Evolutionary conservation across 2,329 filamentous ascomycete species (phyloP).

Genomic region (Xylaria sp.): DNA sequence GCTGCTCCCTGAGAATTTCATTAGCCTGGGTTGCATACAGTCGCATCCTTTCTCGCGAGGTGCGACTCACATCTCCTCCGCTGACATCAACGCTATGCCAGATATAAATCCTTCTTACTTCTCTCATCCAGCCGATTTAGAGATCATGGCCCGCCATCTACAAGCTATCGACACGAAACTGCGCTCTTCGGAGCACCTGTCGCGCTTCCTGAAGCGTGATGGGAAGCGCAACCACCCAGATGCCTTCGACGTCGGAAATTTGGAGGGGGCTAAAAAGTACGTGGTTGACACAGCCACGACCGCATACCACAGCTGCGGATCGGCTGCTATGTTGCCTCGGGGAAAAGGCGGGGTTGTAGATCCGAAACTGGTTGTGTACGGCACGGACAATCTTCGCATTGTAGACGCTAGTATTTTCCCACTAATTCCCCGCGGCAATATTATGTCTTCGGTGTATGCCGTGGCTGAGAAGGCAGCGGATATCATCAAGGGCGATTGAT

Average conservation of each 20-base stretch:
- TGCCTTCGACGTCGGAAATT: slow-evolving; percentile 32
- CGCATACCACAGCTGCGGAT: slow-evolving; percentile 53
- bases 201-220: slow-evolving; percentile 49
- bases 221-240: slow-evolving; percentile 50
- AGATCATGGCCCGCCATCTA: slow-evolving; percentile 53
- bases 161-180: slow-evolving; percentile 46
- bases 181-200: slow-evolving; percentile 43
- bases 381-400: slow-evolving; percentile 8
- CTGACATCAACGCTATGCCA: slow-evolving; percentile 54
- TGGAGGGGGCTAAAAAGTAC: slow-evolving; percentile 44
- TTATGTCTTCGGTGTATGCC: slow-evolving; percentile 43
- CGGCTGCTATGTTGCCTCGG: slow-evolving; percentile 55
- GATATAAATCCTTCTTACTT: slow-evolving; percentile 65
- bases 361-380: slow-evolving; percentile 21
- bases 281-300: slow-evolving; percentile 35
- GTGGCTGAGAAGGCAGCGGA: slow-evolving; percentile 54
- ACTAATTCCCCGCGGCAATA: slow-evolving; percentile 52
- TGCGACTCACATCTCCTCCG: slow-evolving; percentile 58
- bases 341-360: slow-evolving; percentile 39
- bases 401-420: slow-evolving; percentile 54
- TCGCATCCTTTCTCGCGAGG: slow-evolving; percentile 61
- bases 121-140: slow-evolving; percentile 61
- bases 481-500: slow-evolving; percentile 42
- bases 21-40: slow-evolving; percentile 35
- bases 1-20: slow-evolving; percentile 38